These are phyloP conservation scores for Nemania serpens DNA, from an alignment of 2,329 filamentous ascomycete genomes.

Conservation along the genomic window DNA sequence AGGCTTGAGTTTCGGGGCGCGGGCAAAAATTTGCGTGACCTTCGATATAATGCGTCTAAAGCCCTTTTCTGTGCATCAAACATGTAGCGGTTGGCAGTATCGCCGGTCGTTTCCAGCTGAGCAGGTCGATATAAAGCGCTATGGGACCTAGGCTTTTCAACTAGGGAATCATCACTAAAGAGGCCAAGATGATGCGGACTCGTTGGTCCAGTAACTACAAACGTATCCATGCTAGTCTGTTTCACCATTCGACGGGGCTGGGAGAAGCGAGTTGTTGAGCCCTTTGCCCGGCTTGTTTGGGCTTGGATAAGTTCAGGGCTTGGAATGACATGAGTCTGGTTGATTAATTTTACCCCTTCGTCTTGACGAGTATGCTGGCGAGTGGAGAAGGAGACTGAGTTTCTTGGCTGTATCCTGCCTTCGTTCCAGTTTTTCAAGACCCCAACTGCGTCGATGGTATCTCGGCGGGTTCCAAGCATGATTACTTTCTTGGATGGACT, in stretches of 20 bases:
- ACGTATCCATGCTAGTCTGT: slow-evolving; percentile 40
- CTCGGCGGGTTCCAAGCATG: slow-evolving; percentile 62
- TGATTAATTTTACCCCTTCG: no score
- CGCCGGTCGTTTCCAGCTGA: slow-evolving; percentile 58
- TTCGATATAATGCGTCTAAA: slow-evolving; percentile 60
- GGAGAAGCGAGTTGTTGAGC: slow-evolving; percentile 34
- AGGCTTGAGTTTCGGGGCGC: slow-evolving; percentile 41
- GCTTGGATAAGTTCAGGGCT: not conserved
- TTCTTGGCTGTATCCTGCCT: slow-evolving; percentile 55
- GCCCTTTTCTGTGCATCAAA: slow-evolving; percentile 59
- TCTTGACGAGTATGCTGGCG: not conserved
- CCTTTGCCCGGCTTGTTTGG: slow-evolving; percentile 6
- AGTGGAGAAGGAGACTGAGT: not conserved
- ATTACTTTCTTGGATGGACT: slow-evolving; percentile 63
- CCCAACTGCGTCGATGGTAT: slow-evolving; percentile 61
- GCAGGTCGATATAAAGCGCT: slow-evolving; percentile 50
- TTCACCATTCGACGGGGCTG: slow-evolving; percentile 36
- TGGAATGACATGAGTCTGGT: not conserved
- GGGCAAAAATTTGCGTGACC: slow-evolving; percentile 39
- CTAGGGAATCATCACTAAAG: slow-evolving; percentile 1
- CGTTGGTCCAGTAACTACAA: slow-evolving; percentile 35
- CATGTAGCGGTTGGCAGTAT: slow-evolving; percentile 41
- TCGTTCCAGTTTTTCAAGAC: slow-evolving; percentile 60
- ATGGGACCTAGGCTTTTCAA: slow-evolving; percentile 21
- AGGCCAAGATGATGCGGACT: slow-evolving; percentile 5